phyloP scores from a whole-genome alignment of 768 basidiomycete genomes.

The Coprinopsis marcescibilis region DNA sequence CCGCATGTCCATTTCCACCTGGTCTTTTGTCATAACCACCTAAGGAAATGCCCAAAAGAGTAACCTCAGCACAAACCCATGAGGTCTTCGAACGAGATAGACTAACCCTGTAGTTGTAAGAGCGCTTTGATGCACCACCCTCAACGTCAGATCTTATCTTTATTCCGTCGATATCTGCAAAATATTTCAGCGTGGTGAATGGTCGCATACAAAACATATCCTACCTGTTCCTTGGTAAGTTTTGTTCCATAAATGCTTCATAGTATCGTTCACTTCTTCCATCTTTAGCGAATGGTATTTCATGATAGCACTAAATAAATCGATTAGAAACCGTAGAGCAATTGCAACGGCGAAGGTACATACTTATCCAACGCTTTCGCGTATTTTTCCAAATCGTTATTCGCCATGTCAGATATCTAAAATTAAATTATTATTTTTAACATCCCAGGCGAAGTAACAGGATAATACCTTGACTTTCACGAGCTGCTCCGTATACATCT shows the following conservation, averaged over 20 bases:
- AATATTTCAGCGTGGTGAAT: conserved; percentile 9
- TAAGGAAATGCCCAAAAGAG: conserved; percentile 30
- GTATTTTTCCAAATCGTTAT: conserved; percentile 95
- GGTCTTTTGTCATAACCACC: conserved; percentile 99
- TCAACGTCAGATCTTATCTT: conserved; percentile 92
- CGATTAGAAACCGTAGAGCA: conserved; percentile 12
- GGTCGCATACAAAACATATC: conserved; percentile 16
- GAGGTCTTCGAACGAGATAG: neutral
- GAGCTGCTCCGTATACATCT: conserved; percentile 83
- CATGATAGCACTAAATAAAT: conserved; percentile 81
- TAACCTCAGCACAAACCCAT: conserved; percentile 7
- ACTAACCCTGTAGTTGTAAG: conserved; percentile 93
- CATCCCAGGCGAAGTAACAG: neutral
- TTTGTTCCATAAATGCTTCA: conserved; percentile 96
- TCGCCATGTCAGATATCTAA: conserved; percentile 97
- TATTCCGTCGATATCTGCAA: conserved; percentile 94
- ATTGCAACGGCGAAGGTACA: conserved; percentile 19
- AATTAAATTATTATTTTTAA: neutral
- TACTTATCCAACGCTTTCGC: conserved; percentile 96
- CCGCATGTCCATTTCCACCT: conserved; percentile 99
- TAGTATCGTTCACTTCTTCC: conserved; percentile 98
- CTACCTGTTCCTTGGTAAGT: conserved; percentile 97
- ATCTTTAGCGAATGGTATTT: conserved; percentile 96
- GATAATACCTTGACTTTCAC: conserved; percentile 86
- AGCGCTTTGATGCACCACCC: conserved; percentile 81